Evolutionary conservation across 2,329 filamentous ascomycete genomes (phyloP), one percentile per base, ranked within the genome.

Genomic region (Curvularia lunata): DNA sequence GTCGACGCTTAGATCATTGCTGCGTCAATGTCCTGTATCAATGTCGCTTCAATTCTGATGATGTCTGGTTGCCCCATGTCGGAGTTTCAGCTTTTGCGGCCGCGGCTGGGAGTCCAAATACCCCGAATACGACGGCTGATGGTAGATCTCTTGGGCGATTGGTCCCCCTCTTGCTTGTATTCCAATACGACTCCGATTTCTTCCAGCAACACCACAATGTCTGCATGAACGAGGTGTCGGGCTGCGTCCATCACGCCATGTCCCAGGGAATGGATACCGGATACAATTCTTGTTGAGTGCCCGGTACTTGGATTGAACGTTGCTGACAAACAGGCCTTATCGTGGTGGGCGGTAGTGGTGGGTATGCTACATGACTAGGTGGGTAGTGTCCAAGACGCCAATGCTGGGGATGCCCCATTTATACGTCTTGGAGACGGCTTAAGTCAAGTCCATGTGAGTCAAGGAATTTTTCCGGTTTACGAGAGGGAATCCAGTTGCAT

Each of bases 171-270:
- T 85, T 61, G 93, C 84, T 18, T 91, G 87, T 52, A 85, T 83
- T 80, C 93, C 85, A n/a, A 79, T 94, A 94, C 0, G 88, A 91
- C 1, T 86, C 5, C 91, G 86, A 74, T 91, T 91, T 52, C 90
- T 86, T 59, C 88, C 91, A 72, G 89, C 16, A 8, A 37, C 16
- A n/a, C 34, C n/a, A 40, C 91, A 0, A 94, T 83, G 66, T 94
- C 91, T 12, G 91, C 91, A 34, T 86, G 85, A 1, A 93, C 83
- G 1, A 94, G 85, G 61, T 87, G 90, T 59, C 79, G 78, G n/a
- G 90, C 86, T 12, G 92, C 78, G 34, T 86, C 85, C 4, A 77
- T 62, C 16, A 91, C 89, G 62, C 90, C 84, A 2, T 80, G 72
- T 0, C 75, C 54, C 0, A 86, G 76, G 0, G 91, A 87, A 2